Evolutionary conservation across 1,139 yeast genomes (phyloP).

Genomic region (Yamadazyma taylorii): DNA sequence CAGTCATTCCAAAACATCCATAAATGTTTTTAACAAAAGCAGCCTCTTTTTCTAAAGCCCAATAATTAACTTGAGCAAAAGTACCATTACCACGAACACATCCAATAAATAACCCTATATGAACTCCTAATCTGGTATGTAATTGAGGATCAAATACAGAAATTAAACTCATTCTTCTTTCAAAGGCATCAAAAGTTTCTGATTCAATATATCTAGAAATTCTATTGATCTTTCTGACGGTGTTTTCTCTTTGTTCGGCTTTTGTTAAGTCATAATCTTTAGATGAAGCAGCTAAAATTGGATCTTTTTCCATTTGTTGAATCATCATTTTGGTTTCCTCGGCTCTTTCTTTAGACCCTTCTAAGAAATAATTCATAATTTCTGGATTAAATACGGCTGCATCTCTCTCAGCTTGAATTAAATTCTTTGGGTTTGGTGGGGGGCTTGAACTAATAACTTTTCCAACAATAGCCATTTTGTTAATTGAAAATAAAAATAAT

Average conservation of each 20-base stretch:
- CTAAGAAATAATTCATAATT: conserved; percentile 49
- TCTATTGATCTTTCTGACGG: conserved; percentile 45
- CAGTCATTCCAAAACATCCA: conserved; percentile 95
- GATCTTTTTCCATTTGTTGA: conserved; percentile 53
- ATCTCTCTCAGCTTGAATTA: conserved; percentile 38
- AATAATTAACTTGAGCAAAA: conserved; percentile 58
- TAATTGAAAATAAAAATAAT: not conserved
- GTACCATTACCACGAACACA: conserved; percentile 54
- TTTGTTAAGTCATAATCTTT: conserved; percentile 42
- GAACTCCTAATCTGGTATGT: conserved; percentile 53
- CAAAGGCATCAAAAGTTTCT: conserved; percentile 42
- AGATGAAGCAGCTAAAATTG: conserved; percentile 40
- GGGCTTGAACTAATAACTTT: conserved; percentile 16
- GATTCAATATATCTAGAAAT: conserved; percentile 46
- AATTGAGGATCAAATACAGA: conserved; percentile 51
- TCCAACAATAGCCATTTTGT: conserved; percentile 7
- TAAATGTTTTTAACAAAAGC: conserved; percentile 63
- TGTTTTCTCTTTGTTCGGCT: conserved; percentile 41
- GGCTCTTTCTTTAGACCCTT: conserved; percentile 39
- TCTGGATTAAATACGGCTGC: conserved; percentile 38
- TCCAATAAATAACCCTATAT: conserved; percentile 48
- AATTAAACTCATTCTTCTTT: conserved; percentile 43
- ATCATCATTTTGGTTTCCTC: conserved; percentile 34
- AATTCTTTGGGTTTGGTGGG: conserved; percentile 39
- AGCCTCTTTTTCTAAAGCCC: conserved; percentile 78